Conservation (phyloP, 495 filamentous ascomycete genomes). For the Choiromyces venosus region DNA sequence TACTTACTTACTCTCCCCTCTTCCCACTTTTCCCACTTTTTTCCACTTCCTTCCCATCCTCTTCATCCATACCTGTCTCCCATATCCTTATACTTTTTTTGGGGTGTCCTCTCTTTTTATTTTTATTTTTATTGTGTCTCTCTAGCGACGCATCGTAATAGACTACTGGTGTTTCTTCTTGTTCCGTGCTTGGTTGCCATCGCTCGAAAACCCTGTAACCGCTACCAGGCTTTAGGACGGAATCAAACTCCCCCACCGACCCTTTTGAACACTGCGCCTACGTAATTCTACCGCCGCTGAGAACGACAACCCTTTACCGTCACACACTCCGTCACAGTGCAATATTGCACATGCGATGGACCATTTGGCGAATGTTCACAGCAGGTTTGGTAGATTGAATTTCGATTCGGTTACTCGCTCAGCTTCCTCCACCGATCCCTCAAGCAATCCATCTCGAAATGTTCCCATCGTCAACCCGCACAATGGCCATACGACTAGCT, state of each 20-base stretch:
- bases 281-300: background rate
- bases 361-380: constrained; percentile 27
- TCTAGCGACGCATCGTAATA: background rate
- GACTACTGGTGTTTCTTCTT: background rate
- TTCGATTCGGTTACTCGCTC: constrained; percentile 27
- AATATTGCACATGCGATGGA: constrained; percentile 37
- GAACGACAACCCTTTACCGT: constrained; percentile 2
- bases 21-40: background rate
- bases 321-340: constrained; percentile 16
- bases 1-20: constrained; percentile 4
- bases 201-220: background rate
- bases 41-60: background rate
- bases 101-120: background rate
- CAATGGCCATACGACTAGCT: constrained; percentile 18
- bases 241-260: background rate
- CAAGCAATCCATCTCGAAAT: background rate
- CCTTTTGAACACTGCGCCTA: background rate
- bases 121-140: background rate
- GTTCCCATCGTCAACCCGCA: constrained; percentile 7
- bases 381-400: constrained; percentile 31
- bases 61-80: background rate
- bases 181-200: background rate
- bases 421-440: constrained; percentile 22
- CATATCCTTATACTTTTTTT: background rate
- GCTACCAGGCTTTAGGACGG: background rate